Percentiles rank a stretch among this genome's conserved stretches.
These are phyloP conservation scores for Pleurotus eryngii DNA, from an alignment of 768 basidiomycete genomes.

Conservation along the genomic window DNA sequence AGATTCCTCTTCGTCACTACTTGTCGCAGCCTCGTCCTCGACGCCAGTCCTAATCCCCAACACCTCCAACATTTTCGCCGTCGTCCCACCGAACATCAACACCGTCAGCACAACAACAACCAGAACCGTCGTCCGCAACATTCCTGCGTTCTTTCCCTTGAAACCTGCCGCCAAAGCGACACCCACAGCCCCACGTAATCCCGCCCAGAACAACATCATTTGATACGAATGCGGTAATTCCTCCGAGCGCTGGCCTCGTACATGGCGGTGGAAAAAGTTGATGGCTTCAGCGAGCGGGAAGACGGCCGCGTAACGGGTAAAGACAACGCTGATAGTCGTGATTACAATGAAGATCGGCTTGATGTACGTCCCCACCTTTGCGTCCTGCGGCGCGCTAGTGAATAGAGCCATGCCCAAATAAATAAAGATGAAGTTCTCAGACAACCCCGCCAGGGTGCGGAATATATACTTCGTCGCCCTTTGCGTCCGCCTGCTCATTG, in stretches of 20 bases:
- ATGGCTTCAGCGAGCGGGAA: conserved; percentile 94
- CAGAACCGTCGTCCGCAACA: conserved; percentile 88
- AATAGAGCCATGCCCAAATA: conserved; percentile 98
- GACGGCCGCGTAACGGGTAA: conserved; percentile 93
- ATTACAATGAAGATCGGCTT: conserved; percentile 95
- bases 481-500: conserved; percentile 95
- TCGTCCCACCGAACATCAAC: conserved; percentile 94
- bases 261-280: conserved; percentile 87
- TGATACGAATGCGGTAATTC: conserved; percentile 97
- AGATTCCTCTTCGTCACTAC: conserved; percentile 53
- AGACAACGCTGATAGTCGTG: conserved; percentile 87
- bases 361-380: conserved; percentile 78
- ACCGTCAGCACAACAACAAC: conserved; percentile 96
- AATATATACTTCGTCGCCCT: conserved; percentile 95
- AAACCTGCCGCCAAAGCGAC: conserved; percentile 97
- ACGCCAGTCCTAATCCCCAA: conserved; percentile 95
- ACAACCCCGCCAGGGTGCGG: conserved; percentile 87
- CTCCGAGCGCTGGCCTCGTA: conserved; percentile 80
- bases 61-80: conserved; percentile 92
- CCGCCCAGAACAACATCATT: conserved; percentile 99
- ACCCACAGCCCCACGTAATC: conserved; percentile 93
- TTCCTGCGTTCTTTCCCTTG: conserved; percentile 88
- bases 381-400: conserved; percentile 76
- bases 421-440: conserved; percentile 99
- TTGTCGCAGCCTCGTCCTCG: conserved; percentile 77